These are phyloP conservation scores for Malbranchea zuffiana DNA, from an alignment of 2,329 filamentous ascomycete species.

Conservation along the genomic window DNA sequence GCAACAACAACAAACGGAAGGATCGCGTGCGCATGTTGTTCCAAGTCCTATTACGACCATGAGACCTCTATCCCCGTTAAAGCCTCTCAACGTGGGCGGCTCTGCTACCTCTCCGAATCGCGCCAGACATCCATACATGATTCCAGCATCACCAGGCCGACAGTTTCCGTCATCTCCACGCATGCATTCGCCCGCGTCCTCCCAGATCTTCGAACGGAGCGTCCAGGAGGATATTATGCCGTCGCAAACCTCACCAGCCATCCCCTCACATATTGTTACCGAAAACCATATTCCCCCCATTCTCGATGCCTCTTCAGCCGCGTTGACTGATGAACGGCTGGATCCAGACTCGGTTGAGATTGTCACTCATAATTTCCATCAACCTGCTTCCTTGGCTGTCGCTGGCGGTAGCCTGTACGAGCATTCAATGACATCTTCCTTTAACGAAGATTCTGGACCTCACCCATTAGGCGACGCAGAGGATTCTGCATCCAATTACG, in stretches of 20 bases:
- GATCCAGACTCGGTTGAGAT: constrained; percentile 89
- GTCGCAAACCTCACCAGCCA: constrained; percentile 68
- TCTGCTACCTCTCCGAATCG: constrained; percentile 33
- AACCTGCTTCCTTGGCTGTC: constrained; percentile 61
- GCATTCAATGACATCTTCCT: constrained; percentile 26
- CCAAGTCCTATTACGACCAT: constrained; percentile 24
- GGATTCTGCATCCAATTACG: constrained; percentile 64
- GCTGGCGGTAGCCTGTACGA: constrained; percentile 35
- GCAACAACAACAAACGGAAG: too few relatives aligned
- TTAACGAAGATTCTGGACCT: constrained; percentile 45
- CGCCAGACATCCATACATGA: constrained; percentile 24
- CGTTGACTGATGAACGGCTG: constrained; percentile 76
- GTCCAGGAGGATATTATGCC: constrained; percentile 67
- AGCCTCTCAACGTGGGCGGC: constrained; percentile 36
- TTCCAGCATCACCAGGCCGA: constrained; percentile 55
- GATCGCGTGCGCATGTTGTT: too few relatives aligned
- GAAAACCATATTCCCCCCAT: constrained; percentile 91
- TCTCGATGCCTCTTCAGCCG: constrained; percentile 79
- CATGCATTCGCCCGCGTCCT: constrained; percentile 63
- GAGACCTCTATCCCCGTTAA: constrained; percentile 22
- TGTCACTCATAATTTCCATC: constrained; percentile 73
- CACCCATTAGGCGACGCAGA: constrained; percentile 45
- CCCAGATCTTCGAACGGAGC: constrained; percentile 81
- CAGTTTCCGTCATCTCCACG: constrained; percentile 61
- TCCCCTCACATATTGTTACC: constrained; percentile 84